Percentiles rank a stretch among this genome's conserved stretches.
Evolutionary conservation across 177 flowering plant genomes (phyloP).

Genomic region (Vitis hybrid): DNA sequence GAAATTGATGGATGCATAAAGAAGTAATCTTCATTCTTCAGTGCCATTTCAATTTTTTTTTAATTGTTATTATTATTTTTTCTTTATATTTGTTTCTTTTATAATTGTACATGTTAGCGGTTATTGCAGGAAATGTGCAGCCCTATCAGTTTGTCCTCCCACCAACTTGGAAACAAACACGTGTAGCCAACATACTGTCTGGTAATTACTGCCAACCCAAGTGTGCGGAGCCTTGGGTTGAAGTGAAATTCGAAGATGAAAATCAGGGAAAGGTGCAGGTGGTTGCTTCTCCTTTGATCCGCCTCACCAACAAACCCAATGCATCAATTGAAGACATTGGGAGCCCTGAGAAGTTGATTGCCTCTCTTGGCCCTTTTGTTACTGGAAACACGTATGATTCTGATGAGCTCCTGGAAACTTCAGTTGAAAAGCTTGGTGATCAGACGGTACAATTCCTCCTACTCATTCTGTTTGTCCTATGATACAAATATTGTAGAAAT

Average conservation of each 20-base stretch:
- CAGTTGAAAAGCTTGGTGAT: constrained; percentile 69
- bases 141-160: constrained; percentile 94
- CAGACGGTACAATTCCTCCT: constrained; percentile 59
- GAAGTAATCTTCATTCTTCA: too few relatives aligned
- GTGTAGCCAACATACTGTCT: constrained; percentile 88
- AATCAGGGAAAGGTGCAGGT: constrained; percentile 93
- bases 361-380: constrained; percentile 93
- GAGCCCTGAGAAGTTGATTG: constrained; percentile 88
- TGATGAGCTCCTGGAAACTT: constrained; percentile 78
- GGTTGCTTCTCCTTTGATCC: constrained; percentile 90
- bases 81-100: neutral
- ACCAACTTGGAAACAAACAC: constrained; percentile 86
- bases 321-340: constrained; percentile 93
- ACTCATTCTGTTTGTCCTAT: neutral
- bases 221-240: constrained; percentile 99
- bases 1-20: too few relatives aligned
- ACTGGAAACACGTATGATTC: constrained; percentile 87
- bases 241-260: constrained; percentile 92
- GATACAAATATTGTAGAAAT: too few relatives aligned
- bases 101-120: constrained; percentile 18
- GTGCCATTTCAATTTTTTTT: too few relatives aligned
- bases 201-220: constrained; percentile 99
- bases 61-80: too few relatives aligned
- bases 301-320: constrained; percentile 89
- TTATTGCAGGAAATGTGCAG: constrained; percentile 84